Evolutionary conservation across 2,329 filamentous ascomycete genomes (phyloP), one percentile per base, ranked within the genome.

Genomic region (Aspergillus proliferans): DNA sequence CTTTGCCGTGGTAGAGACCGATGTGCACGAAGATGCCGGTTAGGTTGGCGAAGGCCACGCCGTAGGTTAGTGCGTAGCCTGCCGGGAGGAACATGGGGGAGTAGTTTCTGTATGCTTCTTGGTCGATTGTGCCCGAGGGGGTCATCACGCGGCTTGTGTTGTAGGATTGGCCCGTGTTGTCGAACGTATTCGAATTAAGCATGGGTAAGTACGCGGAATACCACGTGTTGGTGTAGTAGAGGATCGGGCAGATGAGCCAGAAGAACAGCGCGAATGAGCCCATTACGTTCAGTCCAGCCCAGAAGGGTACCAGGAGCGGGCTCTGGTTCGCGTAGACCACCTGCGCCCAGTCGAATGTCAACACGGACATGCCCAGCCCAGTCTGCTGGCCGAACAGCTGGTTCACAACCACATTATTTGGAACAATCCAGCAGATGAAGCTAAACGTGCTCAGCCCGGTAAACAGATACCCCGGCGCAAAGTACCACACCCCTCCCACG

Each of bases 261-360:
- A 70, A 74, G 50, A 72, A 72, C 42, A 73, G 58, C 0, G 63
- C 67, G 48, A 74, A 73, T 1, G 71, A 72, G 7, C 63, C 66
- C 55, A 74, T 72, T 5, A 74, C 71, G 49, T 75, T 75, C 4
- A 61, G 52, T 5, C 61, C 67, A 28, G 60, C 69, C 68, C 61
- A 72, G 48, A 67, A 87, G 8, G 85, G 85, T 3, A 84, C 82
- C 43, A 87, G 80, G 10, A 88, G 70, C 14, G 85, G 85, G 12
- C 82, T 86, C 18, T 81, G 80, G 41, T 86, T 75, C 46, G 80
- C 87, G 52, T 82, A 86, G 10, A 84, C 77, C 40, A 88, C 78
- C 61, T 87, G 83, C 3, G 83, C 84, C 84, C 85, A 88, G 70
- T 88, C 86, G 58, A 88, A 87, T 0, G 85, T 88, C 49, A 89